These are phyloP conservation scores for Penicillium paneum DNA, from an alignment of 2,329 filamentous ascomycete genomes.

Conservation along the genomic window DNA sequence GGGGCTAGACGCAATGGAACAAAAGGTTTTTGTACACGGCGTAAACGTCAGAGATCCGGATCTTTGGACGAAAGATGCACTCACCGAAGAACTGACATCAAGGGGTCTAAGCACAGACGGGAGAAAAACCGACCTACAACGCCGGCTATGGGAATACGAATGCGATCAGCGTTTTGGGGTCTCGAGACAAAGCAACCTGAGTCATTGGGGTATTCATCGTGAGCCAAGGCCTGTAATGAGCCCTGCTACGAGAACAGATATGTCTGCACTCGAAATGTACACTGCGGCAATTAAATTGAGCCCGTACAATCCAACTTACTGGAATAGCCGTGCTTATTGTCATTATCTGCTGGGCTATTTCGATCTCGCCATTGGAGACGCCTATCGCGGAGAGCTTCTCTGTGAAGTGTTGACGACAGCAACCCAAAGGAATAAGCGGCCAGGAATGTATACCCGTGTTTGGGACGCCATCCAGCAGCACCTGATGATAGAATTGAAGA, in stretches of 20 bases:
- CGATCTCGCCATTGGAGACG: slow-evolving; percentile 39
- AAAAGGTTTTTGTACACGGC: slow-evolving; percentile 2
- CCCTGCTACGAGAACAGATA: slow-evolving; percentile 10
- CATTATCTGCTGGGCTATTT: slow-evolving; percentile 33
- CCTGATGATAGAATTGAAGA: slow-evolving; percentile 20
- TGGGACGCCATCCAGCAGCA: slow-evolving; percentile 37
- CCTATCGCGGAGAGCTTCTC: slow-evolving; percentile 35
- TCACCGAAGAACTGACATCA: slow-evolving; percentile 12
- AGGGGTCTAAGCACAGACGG: slow-evolving; percentile 13
- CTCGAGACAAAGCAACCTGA: slow-evolving; percentile 26
- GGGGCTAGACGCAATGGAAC: background rate
- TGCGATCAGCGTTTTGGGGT: slow-evolving; percentile 15
- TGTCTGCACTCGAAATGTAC: slow-evolving; percentile 33
- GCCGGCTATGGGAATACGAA: slow-evolving; percentile 24
- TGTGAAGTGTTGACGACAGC: slow-evolving; percentile 30
- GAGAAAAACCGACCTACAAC: slow-evolving; percentile 15
- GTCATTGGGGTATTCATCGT: slow-evolving; percentile 28
- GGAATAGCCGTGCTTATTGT: slow-evolving; percentile 36
- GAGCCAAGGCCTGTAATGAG: slow-evolving; percentile 12
- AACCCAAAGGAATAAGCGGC: slow-evolving; percentile 13
- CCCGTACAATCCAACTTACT: slow-evolving; percentile 40
- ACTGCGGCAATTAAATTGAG: slow-evolving; percentile 35
- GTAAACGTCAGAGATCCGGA: background rate
- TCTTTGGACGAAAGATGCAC: slow-evolving; percentile 2
- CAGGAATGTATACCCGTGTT: slow-evolving; percentile 29